phyloP scores from a whole-genome alignment of 768 basidiomycete genomes.

The Mycena alexandri region DNA sequence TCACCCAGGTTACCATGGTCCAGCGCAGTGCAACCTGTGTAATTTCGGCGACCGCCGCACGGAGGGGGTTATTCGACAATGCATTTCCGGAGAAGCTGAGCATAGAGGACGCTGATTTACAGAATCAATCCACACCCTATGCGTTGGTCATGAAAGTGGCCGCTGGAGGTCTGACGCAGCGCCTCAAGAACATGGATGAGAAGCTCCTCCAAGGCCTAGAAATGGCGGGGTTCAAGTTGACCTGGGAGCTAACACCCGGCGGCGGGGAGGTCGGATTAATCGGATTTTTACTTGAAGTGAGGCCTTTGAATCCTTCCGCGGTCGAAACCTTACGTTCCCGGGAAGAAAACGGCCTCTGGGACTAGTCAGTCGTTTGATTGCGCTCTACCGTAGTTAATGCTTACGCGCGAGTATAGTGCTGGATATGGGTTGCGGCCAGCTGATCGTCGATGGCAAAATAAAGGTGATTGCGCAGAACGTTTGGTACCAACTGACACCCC shows the following conservation, averaged over 20 bases:
- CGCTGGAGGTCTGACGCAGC: slow-evolving; percentile 11
- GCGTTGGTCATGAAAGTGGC: slow-evolving; percentile 37
- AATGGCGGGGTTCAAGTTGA: slow-evolving; percentile 46
- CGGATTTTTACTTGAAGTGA: slow-evolving; percentile 29
- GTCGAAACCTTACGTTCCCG: background rate
- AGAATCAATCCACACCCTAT: slow-evolving; percentile 35
- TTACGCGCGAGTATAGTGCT: background rate
- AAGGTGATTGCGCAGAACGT: slow-evolving; percentile 51
- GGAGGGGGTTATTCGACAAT: background rate
- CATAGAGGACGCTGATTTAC: slow-evolving; percentile 33
- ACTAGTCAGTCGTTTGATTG: slow-evolving; percentile 10
- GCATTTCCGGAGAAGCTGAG: background rate
- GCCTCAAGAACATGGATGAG: slow-evolving; percentile 22
- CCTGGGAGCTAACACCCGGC: slow-evolving; percentile 36
- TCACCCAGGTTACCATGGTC: slow-evolving; percentile 31
- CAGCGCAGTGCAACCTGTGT: slow-evolving; percentile 36
- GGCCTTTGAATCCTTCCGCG: background rate
- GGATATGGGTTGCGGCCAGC: slow-evolving; percentile 49
- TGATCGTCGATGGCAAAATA: slow-evolving; percentile 56
- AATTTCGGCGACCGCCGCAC: slow-evolving; percentile 7
- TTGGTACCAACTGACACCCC: background rate
- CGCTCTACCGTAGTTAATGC: background rate
- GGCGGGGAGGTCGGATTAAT: slow-evolving; percentile 39
- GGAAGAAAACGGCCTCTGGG: slow-evolving; percentile 25
- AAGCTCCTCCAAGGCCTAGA: slow-evolving; percentile 37